phyloP scores from a whole-genome alignment of 1,284 basidiomycete species.

The Austroboletus niveus region DNA sequence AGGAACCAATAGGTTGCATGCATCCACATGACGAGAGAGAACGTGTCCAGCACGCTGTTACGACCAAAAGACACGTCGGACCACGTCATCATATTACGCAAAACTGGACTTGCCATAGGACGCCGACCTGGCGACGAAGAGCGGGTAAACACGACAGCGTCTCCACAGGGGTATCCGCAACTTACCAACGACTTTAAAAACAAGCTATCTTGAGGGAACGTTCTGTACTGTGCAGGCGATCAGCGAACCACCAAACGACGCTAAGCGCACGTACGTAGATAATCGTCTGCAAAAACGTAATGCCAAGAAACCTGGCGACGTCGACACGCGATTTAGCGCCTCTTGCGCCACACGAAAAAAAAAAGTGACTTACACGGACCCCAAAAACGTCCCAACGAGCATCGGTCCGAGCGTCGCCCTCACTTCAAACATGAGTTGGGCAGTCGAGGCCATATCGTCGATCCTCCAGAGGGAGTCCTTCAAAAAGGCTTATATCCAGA shows the following conservation, averaged over 20 bases:
- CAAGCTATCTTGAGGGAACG: background rate
- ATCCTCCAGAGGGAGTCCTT: background rate
- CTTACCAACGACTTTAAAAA: conserved; percentile 2
- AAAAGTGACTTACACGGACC: background rate
- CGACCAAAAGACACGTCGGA: background rate
- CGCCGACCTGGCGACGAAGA: background rate
- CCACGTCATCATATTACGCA: too few species aligned
- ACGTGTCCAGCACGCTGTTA: background rate
- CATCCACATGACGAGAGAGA: background rate
- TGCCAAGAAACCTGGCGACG: background rate
- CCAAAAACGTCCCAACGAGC: background rate
- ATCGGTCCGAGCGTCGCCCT: background rate
- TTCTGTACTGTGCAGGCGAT: background rate
- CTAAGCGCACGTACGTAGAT: background rate
- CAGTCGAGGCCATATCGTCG: background rate
- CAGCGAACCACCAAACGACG: background rate
- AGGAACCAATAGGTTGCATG: background rate
- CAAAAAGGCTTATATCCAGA: too few species aligned
- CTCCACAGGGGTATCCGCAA: too few species aligned
- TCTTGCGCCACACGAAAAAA: background rate
- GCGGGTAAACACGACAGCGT: too few species aligned
- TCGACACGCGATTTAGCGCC: background rate
- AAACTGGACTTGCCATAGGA: background rate
- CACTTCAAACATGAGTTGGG: background rate
- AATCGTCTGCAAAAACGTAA: background rate